A percentile compares a stretch with the other conserved stretches of the same genome.
phyloP scores from a whole-genome alignment of 1,284 basidiomycete species.

The Ceratobasidium sp. region DNA sequence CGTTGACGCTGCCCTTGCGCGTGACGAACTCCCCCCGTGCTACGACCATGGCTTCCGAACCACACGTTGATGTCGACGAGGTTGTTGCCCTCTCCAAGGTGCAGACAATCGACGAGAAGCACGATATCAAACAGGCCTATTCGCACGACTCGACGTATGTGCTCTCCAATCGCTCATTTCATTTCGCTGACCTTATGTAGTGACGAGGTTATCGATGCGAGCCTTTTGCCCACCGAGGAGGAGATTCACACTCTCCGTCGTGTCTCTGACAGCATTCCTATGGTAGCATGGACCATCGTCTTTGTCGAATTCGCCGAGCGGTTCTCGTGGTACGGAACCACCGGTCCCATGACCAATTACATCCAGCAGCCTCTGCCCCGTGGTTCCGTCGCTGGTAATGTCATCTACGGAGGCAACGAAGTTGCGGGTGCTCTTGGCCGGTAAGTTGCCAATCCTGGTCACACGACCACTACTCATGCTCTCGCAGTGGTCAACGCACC shows the following conservation, averaged over 20 bases:
- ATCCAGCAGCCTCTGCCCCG: constrained; percentile 40
- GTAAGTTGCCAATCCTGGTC: constrained; percentile 17
- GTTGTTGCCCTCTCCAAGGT: constrained; percentile 35
- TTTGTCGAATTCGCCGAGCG: constrained; percentile 75
- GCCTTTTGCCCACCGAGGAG: constrained; percentile 67
- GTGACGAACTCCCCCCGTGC: constrained; percentile 35
- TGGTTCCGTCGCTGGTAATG: constrained; percentile 48
- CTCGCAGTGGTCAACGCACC: constrained; percentile 44
- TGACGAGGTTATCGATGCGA: constrained; percentile 17
- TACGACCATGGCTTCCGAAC: constrained; percentile 30
- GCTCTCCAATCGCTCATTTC: neutral
- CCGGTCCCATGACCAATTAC: constrained; percentile 42
- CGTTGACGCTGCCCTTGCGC: constrained; percentile 35
- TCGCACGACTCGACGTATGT: constrained; percentile 22
- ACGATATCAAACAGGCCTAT: constrained; percentile 8
- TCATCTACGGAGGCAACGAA: constrained; percentile 45
- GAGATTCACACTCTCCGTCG: constrained; percentile 66
- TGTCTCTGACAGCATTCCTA: constrained; percentile 65
- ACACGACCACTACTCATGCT: constrained; percentile 4
- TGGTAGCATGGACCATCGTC: constrained; percentile 65
- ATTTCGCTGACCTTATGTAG: constrained; percentile 1
- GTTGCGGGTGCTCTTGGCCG: constrained; percentile 44
- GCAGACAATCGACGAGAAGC: constrained; percentile 33
- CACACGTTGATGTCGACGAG: constrained; percentile 32
- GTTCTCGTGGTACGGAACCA: constrained; percentile 70